Evolutionary conservation across 1,284 basidiomycete genomes (phyloP).

Genomic region (Inonotus obliquus): DNA sequence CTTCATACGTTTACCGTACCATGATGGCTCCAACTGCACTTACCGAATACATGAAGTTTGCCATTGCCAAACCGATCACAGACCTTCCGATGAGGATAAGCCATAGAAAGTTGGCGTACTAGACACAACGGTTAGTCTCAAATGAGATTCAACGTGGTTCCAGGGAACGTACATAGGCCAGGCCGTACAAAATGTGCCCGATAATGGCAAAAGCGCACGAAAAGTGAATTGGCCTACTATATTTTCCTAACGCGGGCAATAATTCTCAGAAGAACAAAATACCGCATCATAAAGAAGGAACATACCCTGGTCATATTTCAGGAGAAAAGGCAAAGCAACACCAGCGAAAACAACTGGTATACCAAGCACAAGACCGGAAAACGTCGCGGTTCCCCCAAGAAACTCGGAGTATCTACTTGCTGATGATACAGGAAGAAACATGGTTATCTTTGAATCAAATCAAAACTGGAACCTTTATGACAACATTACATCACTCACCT

Average conservation of each 20-base stretch:
- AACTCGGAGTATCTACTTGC: conserved; percentile 57
- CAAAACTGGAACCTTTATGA: not conserved
- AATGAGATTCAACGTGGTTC: conserved; percentile 12
- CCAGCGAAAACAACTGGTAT: conserved; percentile 58
- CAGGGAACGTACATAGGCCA: conserved; percentile 37
- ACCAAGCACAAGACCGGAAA: conserved; percentile 67
- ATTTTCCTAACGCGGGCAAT: not conserved
- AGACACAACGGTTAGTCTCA: conserved; percentile 35
- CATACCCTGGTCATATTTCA: conserved; percentile 47
- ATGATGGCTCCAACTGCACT: not conserved
- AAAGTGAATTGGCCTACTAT: not conserved
- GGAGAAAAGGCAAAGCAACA: conserved; percentile 52
- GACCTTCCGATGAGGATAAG: conserved; percentile 46
- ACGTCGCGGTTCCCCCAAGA: conserved; percentile 59
- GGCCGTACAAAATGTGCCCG: conserved; percentile 12
- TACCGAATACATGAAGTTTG: conserved; percentile 41
- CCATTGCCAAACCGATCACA: conserved; percentile 43
- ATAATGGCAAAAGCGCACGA: not conserved
- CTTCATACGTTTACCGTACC: not conserved
- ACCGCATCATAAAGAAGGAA: not conserved
- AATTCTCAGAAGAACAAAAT: not conserved
- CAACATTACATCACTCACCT: not conserved
- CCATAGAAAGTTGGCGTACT: conserved; percentile 38
- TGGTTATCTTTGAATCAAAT: conserved; percentile 42
- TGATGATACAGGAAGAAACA: conserved; percentile 66